These are phyloP conservation scores for Solanum hybrid DNA, from an alignment of 305 asterid genomes.

Conservation along the genomic window DNA sequence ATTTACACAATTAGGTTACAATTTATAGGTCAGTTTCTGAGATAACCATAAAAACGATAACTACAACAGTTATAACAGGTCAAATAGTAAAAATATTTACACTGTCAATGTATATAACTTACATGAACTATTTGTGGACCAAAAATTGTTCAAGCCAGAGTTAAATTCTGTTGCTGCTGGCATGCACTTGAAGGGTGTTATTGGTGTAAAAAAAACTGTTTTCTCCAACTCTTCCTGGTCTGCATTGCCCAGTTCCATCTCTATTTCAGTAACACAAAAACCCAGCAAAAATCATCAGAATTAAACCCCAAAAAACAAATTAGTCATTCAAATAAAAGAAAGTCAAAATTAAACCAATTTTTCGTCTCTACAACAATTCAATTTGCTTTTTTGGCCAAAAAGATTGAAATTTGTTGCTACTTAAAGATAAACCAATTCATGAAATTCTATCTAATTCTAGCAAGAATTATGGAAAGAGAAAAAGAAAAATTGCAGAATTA, in stretches of 20 bases:
- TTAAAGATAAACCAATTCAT: neutral
- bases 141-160: neutral
- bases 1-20: neutral
- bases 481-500: neutral
- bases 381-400: neutral
- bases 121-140: neutral
- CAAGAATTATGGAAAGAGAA: neutral
- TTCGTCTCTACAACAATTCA: neutral
- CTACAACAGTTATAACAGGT: neutral
- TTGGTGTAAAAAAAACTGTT: neutral
- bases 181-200: neutral
- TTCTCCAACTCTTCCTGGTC: neutral
- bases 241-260: neutral
- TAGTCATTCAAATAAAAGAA: neutral
- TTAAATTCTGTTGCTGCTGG: neutral
- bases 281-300: neutral
- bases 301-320: neutral
- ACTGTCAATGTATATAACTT: neutral
- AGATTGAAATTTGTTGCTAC: neutral
- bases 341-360: neutral
- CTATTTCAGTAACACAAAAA: neutral
- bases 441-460: neutral
- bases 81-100: neutral
- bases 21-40: neutral
- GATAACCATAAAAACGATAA: neutral